Base-by-base conservation (phyloP, 2,329 filamentous ascomycete genomes). In the Podosphaera xanthii region DNA sequence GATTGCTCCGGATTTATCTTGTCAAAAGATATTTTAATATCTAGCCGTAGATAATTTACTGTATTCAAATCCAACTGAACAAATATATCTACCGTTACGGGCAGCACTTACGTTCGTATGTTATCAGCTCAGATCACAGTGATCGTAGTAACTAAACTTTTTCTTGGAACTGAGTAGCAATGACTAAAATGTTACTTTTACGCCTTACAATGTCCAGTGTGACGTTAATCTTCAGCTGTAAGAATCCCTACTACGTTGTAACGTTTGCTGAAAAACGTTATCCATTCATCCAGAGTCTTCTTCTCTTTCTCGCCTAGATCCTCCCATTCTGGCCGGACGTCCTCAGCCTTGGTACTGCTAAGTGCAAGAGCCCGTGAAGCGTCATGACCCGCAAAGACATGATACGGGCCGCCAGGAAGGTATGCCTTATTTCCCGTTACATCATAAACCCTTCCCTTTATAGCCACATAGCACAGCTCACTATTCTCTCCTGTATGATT, bases 341-440 rank as follows among this genome's bases (percentile, higher is more conserved):
- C 90, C 67, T 92, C 87, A 4, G 78, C 71, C 70, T 95, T 94
- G 57, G 90, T 82, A 6, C 89, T 95, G 0, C 88, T 92, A 70
- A 83, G 83, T 9, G 82, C 92, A 1, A 98, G 79, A 5, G 89
- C 92, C 62, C 88, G 82, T n/a, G 92, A 97, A 34, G 92, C 86
- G 68, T 98, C 94, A 69, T 94, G 94, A 62, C 92, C 92, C 2
- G 88, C 86, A 69, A 98, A 98, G 30, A 96, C 92, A 66, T 87
- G 79, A 72, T 98, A 98, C 63, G 84, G 82, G 55, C 87, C 90
- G 33, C 82, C 84, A 8, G 86, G 82, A 54, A 82, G 81, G 70
- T 98, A 98, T 14, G 86, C 82, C 64, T 86, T 82, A 72, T 97
- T 98, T 58, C 84, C 86, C 33, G 81, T 88, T 61, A 98, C 92